Conservation (phyloP, 352 stramenopile species). For the Phytophthora ohioensis region DNA sequence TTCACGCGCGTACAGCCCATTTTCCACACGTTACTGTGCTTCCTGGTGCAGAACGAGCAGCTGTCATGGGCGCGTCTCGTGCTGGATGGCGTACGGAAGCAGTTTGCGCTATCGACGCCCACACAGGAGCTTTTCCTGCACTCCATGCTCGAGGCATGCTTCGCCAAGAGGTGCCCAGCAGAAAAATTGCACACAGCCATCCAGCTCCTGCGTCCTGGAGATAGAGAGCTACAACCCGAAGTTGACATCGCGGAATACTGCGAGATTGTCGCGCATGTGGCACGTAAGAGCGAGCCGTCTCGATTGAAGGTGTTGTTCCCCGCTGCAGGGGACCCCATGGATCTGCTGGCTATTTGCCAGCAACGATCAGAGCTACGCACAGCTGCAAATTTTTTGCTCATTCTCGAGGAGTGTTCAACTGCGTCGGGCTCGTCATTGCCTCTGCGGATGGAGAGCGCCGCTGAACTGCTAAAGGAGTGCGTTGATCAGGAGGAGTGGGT, state of each 20-base stretch:
- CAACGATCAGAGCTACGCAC: conserved; percentile 78
- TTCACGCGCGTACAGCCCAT: conserved; percentile 84
- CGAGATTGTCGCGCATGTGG: conserved; percentile 85
- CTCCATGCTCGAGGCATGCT: conserved; percentile 80
- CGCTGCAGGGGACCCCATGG: conserved; percentile 67
- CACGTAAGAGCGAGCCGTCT: conserved; percentile 85
- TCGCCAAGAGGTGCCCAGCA: conserved; percentile 50
- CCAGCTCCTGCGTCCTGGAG: conserved; percentile 53
- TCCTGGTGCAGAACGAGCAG: conserved; percentile 76
- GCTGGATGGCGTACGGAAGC: conserved; percentile 51
- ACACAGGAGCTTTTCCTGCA: conserved; percentile 87
- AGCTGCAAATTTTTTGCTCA: conserved; percentile 85
- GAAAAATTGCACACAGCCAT: conserved; percentile 58
- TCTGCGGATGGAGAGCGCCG: conserved; percentile 61
- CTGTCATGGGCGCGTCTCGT: conserved; percentile 61
- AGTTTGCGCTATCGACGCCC: conserved; percentile 70
- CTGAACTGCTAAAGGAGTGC: conserved; percentile 72
- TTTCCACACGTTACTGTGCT: conserved; percentile 77
- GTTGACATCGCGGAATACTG: conserved; percentile 82
- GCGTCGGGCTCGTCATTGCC: conserved; percentile 39
- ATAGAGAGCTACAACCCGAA: conserved; percentile 15
- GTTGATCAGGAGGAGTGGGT: conserved; percentile 82
- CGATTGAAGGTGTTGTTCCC: conserved; percentile 78
- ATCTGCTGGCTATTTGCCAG: conserved; percentile 69
- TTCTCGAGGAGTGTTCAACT: conserved; percentile 74